Conservation (phyloP, 2,329 filamentous ascomycete genomes). For the Trichoderma semiorbis region DNA sequence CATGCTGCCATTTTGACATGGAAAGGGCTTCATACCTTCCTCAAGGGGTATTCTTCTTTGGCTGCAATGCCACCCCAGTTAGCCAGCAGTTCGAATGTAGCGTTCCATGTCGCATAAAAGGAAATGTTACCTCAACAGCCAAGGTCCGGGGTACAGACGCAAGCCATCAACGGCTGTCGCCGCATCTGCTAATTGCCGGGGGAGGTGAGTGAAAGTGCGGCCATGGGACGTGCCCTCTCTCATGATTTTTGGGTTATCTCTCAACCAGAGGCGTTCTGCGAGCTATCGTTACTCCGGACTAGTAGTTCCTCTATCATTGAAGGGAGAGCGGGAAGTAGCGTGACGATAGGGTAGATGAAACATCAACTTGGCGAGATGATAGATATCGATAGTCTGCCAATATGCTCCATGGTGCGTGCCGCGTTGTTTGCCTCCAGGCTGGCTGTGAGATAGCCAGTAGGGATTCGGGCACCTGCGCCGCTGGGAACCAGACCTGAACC, state of each 20-base stretch:
- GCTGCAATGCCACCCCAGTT: constrained; percentile 20
- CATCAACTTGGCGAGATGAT: background rate
- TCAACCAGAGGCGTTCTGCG: background rate
- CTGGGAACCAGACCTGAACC: background rate
- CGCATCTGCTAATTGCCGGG: constrained; percentile 10
- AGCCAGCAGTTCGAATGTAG: constrained; percentile 11
- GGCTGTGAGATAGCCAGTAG: background rate
- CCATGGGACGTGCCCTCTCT: background rate
- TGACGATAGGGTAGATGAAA: background rate
- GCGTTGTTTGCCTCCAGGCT: background rate
- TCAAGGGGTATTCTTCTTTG: constrained; percentile 14
- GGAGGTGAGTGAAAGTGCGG: background rate
- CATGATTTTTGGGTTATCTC: background rate
- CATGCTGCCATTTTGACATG: constrained; percentile 4
- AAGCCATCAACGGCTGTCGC: constrained; percentile 10
- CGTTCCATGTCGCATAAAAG: constrained; percentile 12
- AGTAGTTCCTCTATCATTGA: background rate
- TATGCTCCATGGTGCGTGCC: background rate
- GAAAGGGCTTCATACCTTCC: constrained; percentile 21
- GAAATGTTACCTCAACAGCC: constrained; percentile 15
- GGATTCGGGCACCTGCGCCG: background rate
- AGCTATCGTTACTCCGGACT: background rate
- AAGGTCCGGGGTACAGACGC: constrained; percentile 15
- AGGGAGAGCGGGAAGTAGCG: background rate
- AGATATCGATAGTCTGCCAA: background rate